Conservation (phyloP, 495 filamentous ascomycete genomes). For the Podospora australis region DNA sequence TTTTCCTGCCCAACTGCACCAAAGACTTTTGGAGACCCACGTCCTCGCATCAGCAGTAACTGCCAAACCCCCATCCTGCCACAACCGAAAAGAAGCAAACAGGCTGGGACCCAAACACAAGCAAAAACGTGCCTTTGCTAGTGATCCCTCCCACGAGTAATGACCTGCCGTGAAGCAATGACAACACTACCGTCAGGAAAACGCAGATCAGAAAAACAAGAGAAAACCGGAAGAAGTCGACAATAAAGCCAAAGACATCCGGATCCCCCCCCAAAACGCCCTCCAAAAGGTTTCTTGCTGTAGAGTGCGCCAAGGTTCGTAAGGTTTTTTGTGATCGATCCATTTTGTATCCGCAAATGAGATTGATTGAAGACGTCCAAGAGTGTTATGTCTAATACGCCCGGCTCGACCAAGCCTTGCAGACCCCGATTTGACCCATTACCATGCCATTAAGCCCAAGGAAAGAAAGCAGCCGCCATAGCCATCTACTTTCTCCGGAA, state of each 20-base stretch:
- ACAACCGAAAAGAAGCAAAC: not conserved
- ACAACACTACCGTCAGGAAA: constrained; percentile 21
- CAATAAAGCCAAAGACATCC: constrained; percentile 76
- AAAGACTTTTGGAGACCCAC: constrained; percentile 49
- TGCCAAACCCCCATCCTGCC: constrained; percentile 20
- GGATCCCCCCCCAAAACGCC: constrained; percentile 70
- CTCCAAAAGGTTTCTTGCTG: constrained; percentile 36
- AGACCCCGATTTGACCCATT: constrained; percentile 41
- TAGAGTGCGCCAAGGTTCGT: too few species aligned
- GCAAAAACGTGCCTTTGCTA: constrained; percentile 48
- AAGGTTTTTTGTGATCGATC: constrained; percentile 41
- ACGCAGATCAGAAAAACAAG: constrained; percentile 31
- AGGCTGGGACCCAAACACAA: constrained; percentile 32
- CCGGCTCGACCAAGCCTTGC: constrained; percentile 43
- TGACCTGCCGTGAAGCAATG: constrained; percentile 34
- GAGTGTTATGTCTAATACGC: constrained; percentile 45
- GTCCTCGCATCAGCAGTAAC: constrained; percentile 40
- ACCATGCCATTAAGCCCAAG: constrained; percentile 41
- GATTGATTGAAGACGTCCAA: constrained; percentile 34
- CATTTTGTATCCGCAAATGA: constrained; percentile 70
- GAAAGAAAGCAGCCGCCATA: constrained; percentile 40
- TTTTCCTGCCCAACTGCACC: constrained; percentile 33
- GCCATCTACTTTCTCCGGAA: constrained; percentile 95
- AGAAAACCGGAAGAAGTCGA: constrained; percentile 34
- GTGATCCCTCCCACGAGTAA: constrained; percentile 46